Percentiles rank a stretch among this genome's conserved stretches.
phyloP scores from a whole-genome alignment of 2,329 filamentous ascomycete genomes.

The Cordyceps javanica region DNA sequence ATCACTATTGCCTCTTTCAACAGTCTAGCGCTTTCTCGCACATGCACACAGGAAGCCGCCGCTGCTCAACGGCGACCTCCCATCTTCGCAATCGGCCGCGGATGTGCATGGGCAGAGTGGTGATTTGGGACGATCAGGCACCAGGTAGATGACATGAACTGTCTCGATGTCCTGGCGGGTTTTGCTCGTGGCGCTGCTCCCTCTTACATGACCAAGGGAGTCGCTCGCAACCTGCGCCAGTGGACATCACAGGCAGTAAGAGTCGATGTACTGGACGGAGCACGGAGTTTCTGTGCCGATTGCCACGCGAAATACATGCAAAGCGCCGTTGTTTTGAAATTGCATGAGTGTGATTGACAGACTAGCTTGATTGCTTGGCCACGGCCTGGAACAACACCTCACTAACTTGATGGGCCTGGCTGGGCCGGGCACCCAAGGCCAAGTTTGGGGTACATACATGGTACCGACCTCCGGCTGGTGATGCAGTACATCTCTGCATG shows the following conservation, averaged over 20 bases:
- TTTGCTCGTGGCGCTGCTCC: not conserved
- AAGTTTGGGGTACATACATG: not conserved
- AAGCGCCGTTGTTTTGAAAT: not conserved
- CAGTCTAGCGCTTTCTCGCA: not conserved
- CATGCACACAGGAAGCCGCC: not conserved
- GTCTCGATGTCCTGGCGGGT: constrained; percentile 4
- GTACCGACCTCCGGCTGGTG: not conserved
- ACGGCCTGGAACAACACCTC: not conserved
- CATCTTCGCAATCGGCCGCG: not conserved
- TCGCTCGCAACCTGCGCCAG: not conserved
- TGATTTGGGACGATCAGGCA: not conserved
- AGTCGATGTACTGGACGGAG: not conserved
- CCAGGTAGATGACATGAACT: not conserved
- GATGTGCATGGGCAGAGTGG: not conserved
- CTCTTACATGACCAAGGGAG: not conserved
- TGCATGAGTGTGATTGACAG: not conserved
- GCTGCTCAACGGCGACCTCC: not conserved
- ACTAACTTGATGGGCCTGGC: not conserved
- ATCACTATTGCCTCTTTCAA: not conserved
- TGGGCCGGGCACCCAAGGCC: not conserved
- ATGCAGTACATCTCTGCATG: not conserved
- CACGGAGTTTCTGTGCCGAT: not conserved
- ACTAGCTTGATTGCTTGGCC: not conserved
- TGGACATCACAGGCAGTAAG: not conserved
- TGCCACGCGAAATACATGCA: not conserved